phyloP scores from a whole-genome alignment of 2,329 filamentous ascomycete species.

The Rhinocladiella mackenziei region DNA sequence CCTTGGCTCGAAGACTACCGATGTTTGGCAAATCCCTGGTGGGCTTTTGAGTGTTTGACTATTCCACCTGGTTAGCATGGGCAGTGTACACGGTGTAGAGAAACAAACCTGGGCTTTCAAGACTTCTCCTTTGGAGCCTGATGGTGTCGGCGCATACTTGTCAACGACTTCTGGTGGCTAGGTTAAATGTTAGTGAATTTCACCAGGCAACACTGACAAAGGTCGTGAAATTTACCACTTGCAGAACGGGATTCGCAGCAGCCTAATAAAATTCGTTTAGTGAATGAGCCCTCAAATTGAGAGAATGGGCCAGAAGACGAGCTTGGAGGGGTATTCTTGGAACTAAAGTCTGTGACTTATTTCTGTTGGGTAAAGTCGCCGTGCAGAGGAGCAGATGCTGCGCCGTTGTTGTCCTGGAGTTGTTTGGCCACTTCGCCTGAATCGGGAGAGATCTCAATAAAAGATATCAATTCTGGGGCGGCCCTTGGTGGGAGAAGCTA shows the following conservation, averaged over 20 bases:
- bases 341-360: background rate
- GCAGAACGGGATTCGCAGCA: constrained; percentile 6
- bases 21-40: constrained; percentile 5
- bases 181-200: constrained; percentile 8
- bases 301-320: constrained; percentile 1
- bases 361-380: too few relatives aligned
- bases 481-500: constrained; percentile 2
- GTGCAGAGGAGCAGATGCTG: background rate
- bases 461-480: constrained; percentile 4
- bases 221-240: constrained; percentile 8
- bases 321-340: background rate
- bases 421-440: constrained; percentile 8
- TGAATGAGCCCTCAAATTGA: too few relatives aligned
- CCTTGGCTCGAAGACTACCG: background rate
- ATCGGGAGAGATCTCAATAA: constrained; percentile 22
- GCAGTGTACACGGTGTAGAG: background rate
- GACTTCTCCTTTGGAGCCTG: too few relatives aligned
- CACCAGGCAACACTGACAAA: background rate
- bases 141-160: constrained; percentile 16
- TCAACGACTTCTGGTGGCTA: constrained; percentile 16
- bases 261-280: too few relatives aligned
- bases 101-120: constrained; percentile 11
- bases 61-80: background rate
- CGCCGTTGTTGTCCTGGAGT: background rate
- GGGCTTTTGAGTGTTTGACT: background rate